phyloP scores from a whole-genome alignment of 768 basidiomycete species.

The Butyriboletus loyo region DNA sequence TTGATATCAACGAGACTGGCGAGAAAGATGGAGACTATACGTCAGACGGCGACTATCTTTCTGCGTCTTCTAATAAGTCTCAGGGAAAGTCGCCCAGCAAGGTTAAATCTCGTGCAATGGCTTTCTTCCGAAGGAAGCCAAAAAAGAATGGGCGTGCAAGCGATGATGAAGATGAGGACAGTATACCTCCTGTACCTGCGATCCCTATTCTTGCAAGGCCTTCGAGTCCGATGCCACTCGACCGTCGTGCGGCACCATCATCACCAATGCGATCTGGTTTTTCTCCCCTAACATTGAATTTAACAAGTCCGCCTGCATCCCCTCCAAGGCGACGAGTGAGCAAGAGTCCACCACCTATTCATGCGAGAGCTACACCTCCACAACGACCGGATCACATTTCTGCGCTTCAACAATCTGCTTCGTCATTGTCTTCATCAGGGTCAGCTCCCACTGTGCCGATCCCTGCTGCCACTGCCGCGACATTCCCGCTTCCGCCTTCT shows the following conservation, averaged over 20 bases:
- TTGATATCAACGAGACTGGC: slow-evolving; percentile 13
- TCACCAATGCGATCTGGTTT: slow-evolving; percentile 31
- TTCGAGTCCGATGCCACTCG: slow-evolving; percentile 29
- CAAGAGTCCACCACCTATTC: slow-evolving; percentile 29
- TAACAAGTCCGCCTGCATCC: slow-evolving; percentile 20
- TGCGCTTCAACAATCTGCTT: slow-evolving; percentile 4
- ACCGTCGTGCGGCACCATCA: slow-evolving; percentile 22
- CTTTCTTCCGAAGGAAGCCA: slow-evolving; percentile 32
- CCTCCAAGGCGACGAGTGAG: slow-evolving; percentile 19
- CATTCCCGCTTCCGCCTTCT: slow-evolving; percentile 18
- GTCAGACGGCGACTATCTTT: slow-evolving; percentile 33
- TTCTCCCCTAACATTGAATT: slow-evolving; percentile 24
- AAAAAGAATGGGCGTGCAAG: slow-evolving; percentile 25
- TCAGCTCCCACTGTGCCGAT: slow-evolving; percentile 4
- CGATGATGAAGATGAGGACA: slow-evolving; percentile 31
- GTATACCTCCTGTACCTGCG: slow-evolving; percentile 32
- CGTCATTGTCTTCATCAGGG: slow-evolving; percentile 7
- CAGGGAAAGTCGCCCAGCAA: slow-evolving; percentile 27
- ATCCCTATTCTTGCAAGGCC: slow-evolving; percentile 25
- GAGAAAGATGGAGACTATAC: slow-evolving; percentile 23
- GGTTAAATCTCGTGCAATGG: slow-evolving; percentile 31
- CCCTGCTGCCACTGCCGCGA: slow-evolving; percentile 1
- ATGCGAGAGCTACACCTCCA: slow-evolving; percentile 3
- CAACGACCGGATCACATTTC: slow-evolving; percentile 9
- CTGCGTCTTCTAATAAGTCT: slow-evolving; percentile 34